A percentile compares a stretch with the other conserved stretches of the same genome.
These are phyloP conservation scores for Globisporangium cystogenes DNA, from an alignment of 352 stramenopile genomes.

Conservation along the genomic window DNA sequence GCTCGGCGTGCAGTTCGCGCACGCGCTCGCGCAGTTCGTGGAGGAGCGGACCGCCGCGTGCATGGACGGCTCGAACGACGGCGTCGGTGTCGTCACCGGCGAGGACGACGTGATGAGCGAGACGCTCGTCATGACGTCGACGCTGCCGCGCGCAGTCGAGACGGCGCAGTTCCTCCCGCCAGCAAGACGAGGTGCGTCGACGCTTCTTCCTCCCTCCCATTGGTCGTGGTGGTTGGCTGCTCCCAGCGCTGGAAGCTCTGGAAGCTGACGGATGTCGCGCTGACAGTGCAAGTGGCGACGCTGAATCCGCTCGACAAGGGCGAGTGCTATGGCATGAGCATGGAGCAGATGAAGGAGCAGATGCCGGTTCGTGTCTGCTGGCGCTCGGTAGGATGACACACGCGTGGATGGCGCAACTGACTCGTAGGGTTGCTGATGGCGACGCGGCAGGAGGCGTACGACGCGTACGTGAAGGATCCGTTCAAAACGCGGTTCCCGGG, in stretches of 20 bases:
- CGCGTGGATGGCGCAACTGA: no score
- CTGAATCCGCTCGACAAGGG: slow-evolving; percentile 83
- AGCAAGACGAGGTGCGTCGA: slow-evolving; percentile 36
- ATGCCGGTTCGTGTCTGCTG: slow-evolving; percentile 56
- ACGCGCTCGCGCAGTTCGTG: slow-evolving; percentile 89
- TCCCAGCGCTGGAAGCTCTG: no score
- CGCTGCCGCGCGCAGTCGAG: slow-evolving; percentile 70
- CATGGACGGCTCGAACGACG: slow-evolving; percentile 24
- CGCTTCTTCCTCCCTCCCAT: no score
- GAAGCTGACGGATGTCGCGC: no score
- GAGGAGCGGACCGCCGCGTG: slow-evolving; percentile 61
- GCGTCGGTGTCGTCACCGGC: slow-evolving; percentile 18
- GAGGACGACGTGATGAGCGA: slow-evolving; percentile 38
- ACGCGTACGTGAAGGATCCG: slow-evolving; percentile 61
- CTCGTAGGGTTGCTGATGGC: no score
- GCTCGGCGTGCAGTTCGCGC: slow-evolving; percentile 90
- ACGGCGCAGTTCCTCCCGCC: slow-evolving; percentile 56
- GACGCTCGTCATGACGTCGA: slow-evolving; percentile 73
- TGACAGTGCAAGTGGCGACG: slow-evolving; percentile 69
- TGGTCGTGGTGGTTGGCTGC: not conserved
- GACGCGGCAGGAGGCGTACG: slow-evolving; percentile 57
- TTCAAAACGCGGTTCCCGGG: slow-evolving; percentile 83
- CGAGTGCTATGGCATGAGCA: slow-evolving; percentile 82
- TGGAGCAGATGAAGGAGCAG: slow-evolving; percentile 76
- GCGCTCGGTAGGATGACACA: no score